A percentile compares a stretch with the other conserved stretches of the same genome.
Evolutionary conservation across 1,284 basidiomycete genomes (phyloP).

Genomic region (Pseudozyma tsukubaensis): DNA sequence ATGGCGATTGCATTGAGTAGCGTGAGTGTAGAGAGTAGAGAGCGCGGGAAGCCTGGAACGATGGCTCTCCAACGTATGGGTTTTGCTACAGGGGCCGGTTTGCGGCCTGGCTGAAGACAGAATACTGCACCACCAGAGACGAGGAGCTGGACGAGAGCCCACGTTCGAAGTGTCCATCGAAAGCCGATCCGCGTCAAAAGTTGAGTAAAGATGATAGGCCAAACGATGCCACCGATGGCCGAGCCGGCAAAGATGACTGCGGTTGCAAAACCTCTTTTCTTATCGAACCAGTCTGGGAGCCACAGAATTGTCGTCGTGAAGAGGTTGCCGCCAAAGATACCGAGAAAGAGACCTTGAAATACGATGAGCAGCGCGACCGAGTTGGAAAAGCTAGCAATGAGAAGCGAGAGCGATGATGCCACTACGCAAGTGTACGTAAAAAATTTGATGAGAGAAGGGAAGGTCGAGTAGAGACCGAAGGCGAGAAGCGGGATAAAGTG

Average conservation of each 20-base stretch:
- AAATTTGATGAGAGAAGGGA: constrained; percentile 42
- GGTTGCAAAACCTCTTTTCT: constrained; percentile 45
- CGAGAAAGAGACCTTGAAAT: constrained; percentile 56
- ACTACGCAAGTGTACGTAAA: constrained; percentile 39
- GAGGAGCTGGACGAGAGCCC: constrained; percentile 41
- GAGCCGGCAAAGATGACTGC: constrained; percentile 56
- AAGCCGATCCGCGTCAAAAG: constrained; percentile 48
- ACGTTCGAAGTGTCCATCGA: constrained; percentile 53
- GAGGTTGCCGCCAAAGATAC: constrained; percentile 44
- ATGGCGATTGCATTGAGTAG: constrained; percentile 29
- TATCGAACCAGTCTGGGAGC: constrained; percentile 59
- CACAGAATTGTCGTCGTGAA: constrained; percentile 56
- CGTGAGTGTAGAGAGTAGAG: constrained; percentile 17
- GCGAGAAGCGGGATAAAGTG: constrained; percentile 55
- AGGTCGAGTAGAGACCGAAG: constrained; percentile 44
- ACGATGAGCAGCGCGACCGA: constrained; percentile 45
- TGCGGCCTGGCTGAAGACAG: constrained; percentile 24
- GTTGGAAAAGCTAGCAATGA: constrained; percentile 53
- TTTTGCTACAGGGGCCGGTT: not conserved
- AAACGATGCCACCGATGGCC: constrained; percentile 54
- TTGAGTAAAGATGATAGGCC: constrained; percentile 50
- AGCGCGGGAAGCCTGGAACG: constrained; percentile 36
- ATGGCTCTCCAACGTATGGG: constrained; percentile 27
- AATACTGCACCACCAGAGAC: constrained; percentile 34
- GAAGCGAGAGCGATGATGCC: constrained; percentile 32